A percentile compares a stretch with the other conserved stretches of the same genome.
These are phyloP conservation scores for Podaxis sp. DNA, from an alignment of 768 basidiomycete genomes.

Conservation along the genomic window DNA sequence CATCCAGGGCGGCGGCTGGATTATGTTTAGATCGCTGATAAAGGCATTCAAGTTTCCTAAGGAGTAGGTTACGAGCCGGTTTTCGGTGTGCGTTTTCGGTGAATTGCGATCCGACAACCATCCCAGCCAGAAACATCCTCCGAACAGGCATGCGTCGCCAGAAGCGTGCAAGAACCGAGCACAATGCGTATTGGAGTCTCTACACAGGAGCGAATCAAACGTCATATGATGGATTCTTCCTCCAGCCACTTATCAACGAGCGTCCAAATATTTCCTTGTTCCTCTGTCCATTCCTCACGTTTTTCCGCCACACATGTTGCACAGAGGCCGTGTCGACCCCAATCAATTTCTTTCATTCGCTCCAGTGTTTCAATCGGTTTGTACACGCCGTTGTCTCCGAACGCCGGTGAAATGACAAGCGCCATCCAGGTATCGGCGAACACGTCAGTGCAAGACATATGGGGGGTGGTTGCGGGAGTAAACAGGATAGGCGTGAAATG, in stretches of 20 bases:
- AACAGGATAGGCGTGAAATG: slow-evolving; percentile 73
- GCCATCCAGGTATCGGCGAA: slow-evolving; percentile 72
- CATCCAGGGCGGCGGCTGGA: background rate
- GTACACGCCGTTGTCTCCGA: slow-evolving; percentile 58
- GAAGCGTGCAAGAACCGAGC: background rate
- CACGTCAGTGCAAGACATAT: slow-evolving; percentile 71
- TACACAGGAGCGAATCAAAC: background rate
- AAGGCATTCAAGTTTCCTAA: background rate
- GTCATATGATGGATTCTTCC: background rate
- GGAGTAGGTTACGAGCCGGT: background rate
- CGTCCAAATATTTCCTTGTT: slow-evolving; percentile 57
- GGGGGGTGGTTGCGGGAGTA: slow-evolving; percentile 62
- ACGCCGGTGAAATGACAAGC: slow-evolving; percentile 63
- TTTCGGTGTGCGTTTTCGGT: background rate
- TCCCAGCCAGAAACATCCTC: background rate
- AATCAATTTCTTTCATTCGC: slow-evolving; percentile 51
- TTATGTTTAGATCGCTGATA: background rate
- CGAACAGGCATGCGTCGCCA: background rate
- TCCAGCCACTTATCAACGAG: slow-evolving; percentile 56
- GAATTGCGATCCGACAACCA: background rate
- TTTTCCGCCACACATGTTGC: slow-evolving; percentile 53
- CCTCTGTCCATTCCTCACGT: slow-evolving; percentile 59
- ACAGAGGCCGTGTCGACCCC: slow-evolving; percentile 58
- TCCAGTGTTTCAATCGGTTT: slow-evolving; percentile 71
- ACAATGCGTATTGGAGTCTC: background rate